A percentile compares a stretch with the other conserved stretches of the same genome.
Conservation (phyloP, 1,284 basidiomycete genomes). For the Trichosporon ovoides region DNA sequence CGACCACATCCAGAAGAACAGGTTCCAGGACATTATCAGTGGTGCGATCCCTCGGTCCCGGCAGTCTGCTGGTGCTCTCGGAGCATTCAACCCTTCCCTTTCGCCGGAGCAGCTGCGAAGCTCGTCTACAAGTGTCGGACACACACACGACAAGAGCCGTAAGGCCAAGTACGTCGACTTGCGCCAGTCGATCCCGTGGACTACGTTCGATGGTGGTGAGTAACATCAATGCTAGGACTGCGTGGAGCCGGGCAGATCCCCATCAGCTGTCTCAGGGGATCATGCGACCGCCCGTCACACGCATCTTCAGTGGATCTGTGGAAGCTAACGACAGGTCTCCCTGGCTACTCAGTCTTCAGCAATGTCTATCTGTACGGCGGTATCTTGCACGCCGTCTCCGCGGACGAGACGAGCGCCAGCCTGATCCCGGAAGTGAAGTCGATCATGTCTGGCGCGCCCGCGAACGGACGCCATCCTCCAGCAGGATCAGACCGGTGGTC, state of each 20-base stretch:
- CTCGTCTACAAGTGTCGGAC: background rate
- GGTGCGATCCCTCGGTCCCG: background rate
- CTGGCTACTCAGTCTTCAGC: constrained; percentile 36
- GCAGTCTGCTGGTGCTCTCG: background rate
- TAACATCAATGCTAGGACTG: too few species aligned
- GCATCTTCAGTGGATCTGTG: background rate
- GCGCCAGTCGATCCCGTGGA: constrained; percentile 20
- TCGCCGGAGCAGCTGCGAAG: background rate
- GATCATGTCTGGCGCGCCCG: constrained; percentile 18
- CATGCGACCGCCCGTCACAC: background rate
- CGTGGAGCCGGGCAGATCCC: too few species aligned
- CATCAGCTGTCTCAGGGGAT: too few species aligned
- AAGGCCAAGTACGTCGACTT: constrained; percentile 22
- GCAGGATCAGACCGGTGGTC: constrained; percentile 34
- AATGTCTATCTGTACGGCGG: constrained; percentile 35
- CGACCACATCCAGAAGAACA: background rate
- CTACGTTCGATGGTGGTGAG: constrained; percentile 35
- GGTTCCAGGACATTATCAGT: background rate
- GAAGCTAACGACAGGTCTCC: constrained; percentile 21
- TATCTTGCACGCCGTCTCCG: constrained; percentile 15
- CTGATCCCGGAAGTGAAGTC: constrained; percentile 10
- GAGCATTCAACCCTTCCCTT: background rate
- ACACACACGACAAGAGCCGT: background rate
- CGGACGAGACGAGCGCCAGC: constrained; percentile 8
- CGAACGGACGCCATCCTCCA: constrained; percentile 7